Evolutionary conservation across 192 early-diverging fungal genomes (phyloP).

Genomic region (Endogone sp.): DNA sequence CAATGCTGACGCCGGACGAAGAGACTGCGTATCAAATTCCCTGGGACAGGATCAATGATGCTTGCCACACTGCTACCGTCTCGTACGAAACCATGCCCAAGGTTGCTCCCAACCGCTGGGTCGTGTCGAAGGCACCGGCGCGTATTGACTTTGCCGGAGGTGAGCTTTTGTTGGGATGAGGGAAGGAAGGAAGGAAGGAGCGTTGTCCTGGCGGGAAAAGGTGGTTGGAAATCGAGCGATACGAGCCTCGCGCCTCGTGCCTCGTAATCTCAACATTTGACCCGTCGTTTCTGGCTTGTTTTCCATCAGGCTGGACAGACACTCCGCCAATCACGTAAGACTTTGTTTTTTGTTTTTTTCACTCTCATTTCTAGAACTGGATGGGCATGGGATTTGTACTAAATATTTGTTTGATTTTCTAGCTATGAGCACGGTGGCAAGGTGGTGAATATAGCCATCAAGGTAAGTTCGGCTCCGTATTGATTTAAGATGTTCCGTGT

Average conservation of each 20-base stretch:
- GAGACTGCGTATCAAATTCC: not conserved
- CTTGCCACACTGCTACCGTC: not conserved
- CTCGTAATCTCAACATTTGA: not conserved
- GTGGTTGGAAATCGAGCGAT: not conserved
- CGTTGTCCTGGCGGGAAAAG: too few relatives aligned
- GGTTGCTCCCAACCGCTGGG: not conserved
- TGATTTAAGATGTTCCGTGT: constrained; percentile 6
- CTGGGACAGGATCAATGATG: not conserved
- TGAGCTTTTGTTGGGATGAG: not conserved
- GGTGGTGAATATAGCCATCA: constrained; percentile 30
- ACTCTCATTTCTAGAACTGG: too few relatives aligned
- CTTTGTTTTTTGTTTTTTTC: too few relatives aligned
- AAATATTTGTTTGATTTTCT: constrained; percentile 5
- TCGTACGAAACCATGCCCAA: not conserved
- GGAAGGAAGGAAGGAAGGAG: too few relatives aligned
- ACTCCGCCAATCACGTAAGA: constrained; percentile 30
- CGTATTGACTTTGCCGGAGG: constrained; percentile 3
- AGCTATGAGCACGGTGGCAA: constrained; percentile 32
- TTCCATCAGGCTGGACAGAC: constrained; percentile 21
- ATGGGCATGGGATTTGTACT: too few relatives aligned
- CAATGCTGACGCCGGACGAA: too few relatives aligned
- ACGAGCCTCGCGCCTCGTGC: not conserved
- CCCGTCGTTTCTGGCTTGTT: not conserved
- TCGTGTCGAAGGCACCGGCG: not conserved
- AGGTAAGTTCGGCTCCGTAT: constrained; percentile 9